Percentiles rank a stretch among this genome's conserved stretches.
These are phyloP conservation scores for Grosmannia clavigera DNA, from an alignment of 2,329 filamentous ascomycete species.

Conservation along the genomic window DNA sequence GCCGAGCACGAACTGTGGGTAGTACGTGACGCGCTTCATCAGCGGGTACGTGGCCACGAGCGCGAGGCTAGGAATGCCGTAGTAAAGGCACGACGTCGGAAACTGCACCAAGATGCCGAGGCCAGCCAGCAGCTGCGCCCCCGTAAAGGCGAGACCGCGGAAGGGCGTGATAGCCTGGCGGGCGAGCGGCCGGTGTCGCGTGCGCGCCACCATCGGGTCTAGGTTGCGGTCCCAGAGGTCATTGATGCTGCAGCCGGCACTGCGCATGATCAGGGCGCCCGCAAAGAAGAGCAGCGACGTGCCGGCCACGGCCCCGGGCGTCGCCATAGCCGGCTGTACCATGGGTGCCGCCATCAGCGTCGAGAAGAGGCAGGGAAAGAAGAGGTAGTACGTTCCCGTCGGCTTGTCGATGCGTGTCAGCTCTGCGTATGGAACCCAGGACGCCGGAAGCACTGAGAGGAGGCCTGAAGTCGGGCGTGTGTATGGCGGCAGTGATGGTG, in stretches of 20 bases:
- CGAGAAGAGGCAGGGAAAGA: constrained; percentile 75
- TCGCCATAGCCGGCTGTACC: constrained; percentile 40
- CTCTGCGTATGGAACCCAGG: constrained; percentile 71
- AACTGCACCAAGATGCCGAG: constrained; percentile 67
- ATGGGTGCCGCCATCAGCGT: constrained; percentile 69
- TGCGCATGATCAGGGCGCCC: constrained; percentile 74
- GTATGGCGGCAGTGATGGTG: constrained; percentile 29
- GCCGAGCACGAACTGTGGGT: constrained; percentile 73
- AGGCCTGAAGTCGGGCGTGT: constrained; percentile 58
- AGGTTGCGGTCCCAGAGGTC: constrained; percentile 84
- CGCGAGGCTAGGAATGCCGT: constrained; percentile 61
- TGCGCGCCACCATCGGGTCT: constrained; percentile 67
- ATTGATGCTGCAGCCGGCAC: constrained; percentile 80
- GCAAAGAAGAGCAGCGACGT: constrained; percentile 60
- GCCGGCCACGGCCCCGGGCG: constrained; percentile 47
- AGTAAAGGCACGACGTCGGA: constrained; percentile 60
- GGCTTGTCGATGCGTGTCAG: constrained; percentile 73
- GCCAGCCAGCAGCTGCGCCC: constrained; percentile 60
- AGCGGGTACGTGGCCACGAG: constrained; percentile 69
- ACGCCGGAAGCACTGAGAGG: constrained; percentile 53
- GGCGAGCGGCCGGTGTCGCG: constrained; percentile 67
- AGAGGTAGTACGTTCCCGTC: constrained; percentile 71
- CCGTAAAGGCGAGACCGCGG: constrained; percentile 62
- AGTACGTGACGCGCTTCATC: constrained; percentile 77
- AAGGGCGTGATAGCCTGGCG: constrained; percentile 62